phyloP scores from a whole-genome alignment of 1,139 yeast species.

The Yamadazyma epiphylla region DNA sequence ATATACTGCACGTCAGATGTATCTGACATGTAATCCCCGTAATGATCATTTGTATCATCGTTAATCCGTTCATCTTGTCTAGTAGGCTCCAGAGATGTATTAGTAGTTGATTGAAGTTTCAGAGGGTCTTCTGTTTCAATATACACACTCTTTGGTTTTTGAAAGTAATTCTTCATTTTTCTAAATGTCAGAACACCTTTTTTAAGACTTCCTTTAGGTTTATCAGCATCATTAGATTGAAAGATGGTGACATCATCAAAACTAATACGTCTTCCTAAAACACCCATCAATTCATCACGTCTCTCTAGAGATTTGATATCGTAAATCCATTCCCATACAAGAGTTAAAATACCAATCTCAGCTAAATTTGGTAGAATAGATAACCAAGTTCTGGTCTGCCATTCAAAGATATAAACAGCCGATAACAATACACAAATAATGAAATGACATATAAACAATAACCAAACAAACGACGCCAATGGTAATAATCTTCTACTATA shows the following conservation, averaged over 20 bases:
- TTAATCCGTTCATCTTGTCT: not conserved
- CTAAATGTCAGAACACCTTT: too few species aligned
- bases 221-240: constrained; percentile 9
- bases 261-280: constrained; percentile 46
- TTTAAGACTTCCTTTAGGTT: constrained; percentile 2
- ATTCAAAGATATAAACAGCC: constrained; percentile 20
- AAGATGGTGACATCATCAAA: constrained; percentile 31
- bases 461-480: constrained; percentile 37
- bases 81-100: not conserved
- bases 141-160: not conserved
- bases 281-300: constrained; percentile 41
- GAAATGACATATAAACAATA: constrained; percentile 25
- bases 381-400: constrained; percentile 40
- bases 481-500: constrained; percentile 38
- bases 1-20: constrained; percentile 13
- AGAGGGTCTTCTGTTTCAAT: not conserved
- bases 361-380: constrained; percentile 31
- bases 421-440: constrained; percentile 26
- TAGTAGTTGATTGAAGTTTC: not conserved
- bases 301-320: constrained; percentile 41
- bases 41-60: not conserved
- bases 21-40: not conserved
- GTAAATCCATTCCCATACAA: constrained; percentile 52
- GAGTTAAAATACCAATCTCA: constrained; percentile 36
- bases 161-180: not conserved